Evolutionary conservation across 306 rosid species (phyloP).

Genomic region (Trifolium subterraneum): DNA sequence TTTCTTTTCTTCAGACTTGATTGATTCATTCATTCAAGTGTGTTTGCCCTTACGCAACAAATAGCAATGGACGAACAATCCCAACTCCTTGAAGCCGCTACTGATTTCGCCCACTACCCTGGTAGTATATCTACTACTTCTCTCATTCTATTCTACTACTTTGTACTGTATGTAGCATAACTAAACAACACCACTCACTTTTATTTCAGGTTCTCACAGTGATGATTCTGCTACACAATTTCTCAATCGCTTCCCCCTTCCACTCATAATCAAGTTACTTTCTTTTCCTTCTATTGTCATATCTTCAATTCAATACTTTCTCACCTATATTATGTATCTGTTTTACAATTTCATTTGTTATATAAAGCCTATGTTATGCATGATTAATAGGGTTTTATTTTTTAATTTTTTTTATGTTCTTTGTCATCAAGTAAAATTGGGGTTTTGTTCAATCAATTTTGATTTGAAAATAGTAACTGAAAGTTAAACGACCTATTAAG

Average conservation of each 20-base stretch:
- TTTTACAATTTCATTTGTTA: background rate
- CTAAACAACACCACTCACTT: conserved; percentile 8
- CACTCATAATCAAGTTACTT: conserved; percentile 62
- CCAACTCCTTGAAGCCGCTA: conserved; percentile 72
- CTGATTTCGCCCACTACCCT: conserved; percentile 66
- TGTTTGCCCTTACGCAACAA: background rate
- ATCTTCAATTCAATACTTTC: background rate
- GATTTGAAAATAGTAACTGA: background rate
- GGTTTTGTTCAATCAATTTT: conserved; percentile 16
- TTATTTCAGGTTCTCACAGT: conserved; percentile 65
- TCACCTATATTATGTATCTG: too few species aligned
- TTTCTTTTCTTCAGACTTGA: background rate
- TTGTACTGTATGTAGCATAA: background rate
- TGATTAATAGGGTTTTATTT: conserved; percentile 16
- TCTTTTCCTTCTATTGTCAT: background rate
- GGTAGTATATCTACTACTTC: conserved; percentile 45
- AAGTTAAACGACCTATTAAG: background rate
- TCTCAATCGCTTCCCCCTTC: conserved; percentile 82
- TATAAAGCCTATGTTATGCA: background rate
- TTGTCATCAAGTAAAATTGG: conserved; percentile 6
- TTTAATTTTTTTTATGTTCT: background rate
- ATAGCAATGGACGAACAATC: conserved; percentile 26
- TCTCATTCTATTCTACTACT: background rate
- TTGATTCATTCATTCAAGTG: background rate
- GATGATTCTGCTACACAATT: conserved; percentile 72